These are phyloP conservation scores for Cochlearia excelsa DNA, from an alignment of 345 rosid genomes.

Conservation along the genomic window DNA sequence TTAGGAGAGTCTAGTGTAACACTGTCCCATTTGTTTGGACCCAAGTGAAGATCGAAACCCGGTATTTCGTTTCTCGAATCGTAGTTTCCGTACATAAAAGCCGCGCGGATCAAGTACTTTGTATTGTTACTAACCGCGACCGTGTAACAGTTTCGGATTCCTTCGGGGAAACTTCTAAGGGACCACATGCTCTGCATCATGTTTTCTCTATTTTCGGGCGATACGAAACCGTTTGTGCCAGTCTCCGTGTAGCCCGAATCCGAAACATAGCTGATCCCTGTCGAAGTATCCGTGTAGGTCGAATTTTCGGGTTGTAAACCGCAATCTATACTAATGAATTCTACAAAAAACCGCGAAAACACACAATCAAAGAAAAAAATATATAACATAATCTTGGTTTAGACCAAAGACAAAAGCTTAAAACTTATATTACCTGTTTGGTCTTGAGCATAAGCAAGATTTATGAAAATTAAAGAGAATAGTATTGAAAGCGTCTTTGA, in stretches of 20 bases:
- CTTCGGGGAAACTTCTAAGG: conserved; percentile 48
- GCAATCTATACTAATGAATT: conserved; percentile 50
- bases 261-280: conserved; percentile 38
- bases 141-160: conserved; percentile 43
- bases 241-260: conserved; percentile 34
- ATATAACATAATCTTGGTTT: conserved; percentile 1
- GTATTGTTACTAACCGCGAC: conserved; percentile 15
- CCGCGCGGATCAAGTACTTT: conserved; percentile 50
- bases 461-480: conserved; percentile 13
- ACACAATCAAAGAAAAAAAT: conserved; percentile 2
- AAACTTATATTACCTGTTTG: conserved; percentile 31
- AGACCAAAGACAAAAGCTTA: conserved; percentile 16
- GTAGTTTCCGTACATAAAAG: conserved; percentile 56
- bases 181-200: conserved; percentile 31
- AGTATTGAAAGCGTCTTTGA: conserved; percentile 14
- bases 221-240: conserved; percentile 29
- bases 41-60: conserved; percentile 50
- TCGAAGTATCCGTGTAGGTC: conserved; percentile 32
- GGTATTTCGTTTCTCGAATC: conserved; percentile 38
- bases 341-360: conserved; percentile 8
- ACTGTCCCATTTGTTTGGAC: conserved; percentile 45
- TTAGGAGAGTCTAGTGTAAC: conserved; percentile 28
- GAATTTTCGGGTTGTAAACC: conserved; percentile 36
- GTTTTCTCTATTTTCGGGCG: conserved; percentile 26
- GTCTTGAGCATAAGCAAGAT: conserved; percentile 33